These are phyloP conservation scores for Pyronema domesticum DNA, from an alignment of 495 filamentous ascomycete species.

Conservation along the genomic window DNA sequence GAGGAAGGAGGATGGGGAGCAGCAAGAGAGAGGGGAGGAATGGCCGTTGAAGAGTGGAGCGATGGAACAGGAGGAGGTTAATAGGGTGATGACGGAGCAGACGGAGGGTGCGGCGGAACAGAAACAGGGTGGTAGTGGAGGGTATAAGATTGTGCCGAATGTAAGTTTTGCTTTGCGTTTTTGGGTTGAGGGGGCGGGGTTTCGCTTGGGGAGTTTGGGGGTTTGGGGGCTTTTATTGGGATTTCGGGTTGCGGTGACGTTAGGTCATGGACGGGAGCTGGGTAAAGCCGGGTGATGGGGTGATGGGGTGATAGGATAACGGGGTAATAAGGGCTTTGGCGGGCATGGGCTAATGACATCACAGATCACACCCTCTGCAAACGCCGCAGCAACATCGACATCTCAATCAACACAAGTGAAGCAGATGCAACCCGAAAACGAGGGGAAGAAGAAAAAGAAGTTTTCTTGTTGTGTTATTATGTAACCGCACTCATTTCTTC, in stretches of 20 bases:
- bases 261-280: too few species aligned
- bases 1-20: slow-evolving; percentile 8
- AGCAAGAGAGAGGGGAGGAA: slow-evolving; percentile 5
- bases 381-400: background rate
- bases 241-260: too few species aligned
- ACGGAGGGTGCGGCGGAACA: background rate
- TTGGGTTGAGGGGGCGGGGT: background rate
- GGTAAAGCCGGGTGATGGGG: too few species aligned
- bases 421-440: background rate
- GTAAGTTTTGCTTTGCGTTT: slow-evolving; percentile 11
- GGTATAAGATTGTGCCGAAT: slow-evolving; percentile 17
- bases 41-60: slow-evolving; percentile 19
- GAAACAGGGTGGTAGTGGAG: too few species aligned
- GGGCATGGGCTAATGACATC: background rate
- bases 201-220: too few species aligned
- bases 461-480: slow-evolving; percentile 10
- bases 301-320: too few species aligned
- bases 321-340: too few species aligned
- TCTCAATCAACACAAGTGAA: background rate
- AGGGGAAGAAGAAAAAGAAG: slow-evolving; percentile 4
- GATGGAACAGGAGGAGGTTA: background rate
- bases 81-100: slow-evolving; percentile 1
- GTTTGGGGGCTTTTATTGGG: too few species aligned
- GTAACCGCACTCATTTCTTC: background rate
- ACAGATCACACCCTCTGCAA: background rate